Conservation (phyloP, 2,329 filamentous ascomycete genomes). For the Fusarium bactridioides region DNA sequence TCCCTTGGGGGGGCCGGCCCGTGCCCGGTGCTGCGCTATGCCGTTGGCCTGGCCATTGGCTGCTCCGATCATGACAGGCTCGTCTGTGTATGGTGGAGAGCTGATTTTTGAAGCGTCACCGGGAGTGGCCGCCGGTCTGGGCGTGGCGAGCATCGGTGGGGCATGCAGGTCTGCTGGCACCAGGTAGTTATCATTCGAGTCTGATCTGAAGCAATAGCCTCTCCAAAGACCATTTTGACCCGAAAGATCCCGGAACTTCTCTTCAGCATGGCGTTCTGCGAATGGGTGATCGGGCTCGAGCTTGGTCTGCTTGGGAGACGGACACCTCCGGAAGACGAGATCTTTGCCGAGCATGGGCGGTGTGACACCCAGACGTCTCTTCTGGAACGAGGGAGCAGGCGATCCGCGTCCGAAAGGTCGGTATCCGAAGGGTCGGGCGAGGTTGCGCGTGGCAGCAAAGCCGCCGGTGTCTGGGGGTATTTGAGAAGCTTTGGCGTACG, state of each 20-base stretch:
- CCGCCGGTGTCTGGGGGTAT: slow-evolving; percentile 51
- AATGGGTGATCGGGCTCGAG: slow-evolving; percentile 80
- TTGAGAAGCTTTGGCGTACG: slow-evolving; percentile 43
- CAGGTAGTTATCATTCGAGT: slow-evolving; percentile 48
- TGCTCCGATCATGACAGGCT: slow-evolving; percentile 46
- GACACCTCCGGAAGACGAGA: slow-evolving; percentile 80
- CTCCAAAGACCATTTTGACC: slow-evolving; percentile 77
- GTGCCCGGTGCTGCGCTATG: slow-evolving; percentile 40
- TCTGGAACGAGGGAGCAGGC: slow-evolving; percentile 48
- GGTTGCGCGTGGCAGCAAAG: slow-evolving; percentile 44
- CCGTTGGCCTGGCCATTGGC: slow-evolving; percentile 25
- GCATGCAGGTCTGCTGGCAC: slow-evolving; percentile 55
- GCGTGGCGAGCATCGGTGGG: slow-evolving; percentile 61
- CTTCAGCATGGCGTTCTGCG: slow-evolving; percentile 56
- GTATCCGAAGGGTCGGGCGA: slow-evolving; percentile 50
- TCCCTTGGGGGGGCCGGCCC: slow-evolving; percentile 50
- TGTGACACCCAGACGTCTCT: slow-evolving; percentile 62
- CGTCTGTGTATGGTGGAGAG: slow-evolving; percentile 50
- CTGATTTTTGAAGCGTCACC: slow-evolving; percentile 52
- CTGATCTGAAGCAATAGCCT: slow-evolving; percentile 68
- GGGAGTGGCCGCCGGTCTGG: slow-evolving; percentile 52
- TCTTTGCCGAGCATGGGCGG: slow-evolving; percentile 91
- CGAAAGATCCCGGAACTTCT: slow-evolving; percentile 62
- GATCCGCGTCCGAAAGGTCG: slow-evolving; percentile 50
- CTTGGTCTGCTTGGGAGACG: slow-evolving; percentile 83